Evolutionary conservation across 176 grass and related monocot genomes (phyloP).

Genomic region (Oryza brachyantha): DNA sequence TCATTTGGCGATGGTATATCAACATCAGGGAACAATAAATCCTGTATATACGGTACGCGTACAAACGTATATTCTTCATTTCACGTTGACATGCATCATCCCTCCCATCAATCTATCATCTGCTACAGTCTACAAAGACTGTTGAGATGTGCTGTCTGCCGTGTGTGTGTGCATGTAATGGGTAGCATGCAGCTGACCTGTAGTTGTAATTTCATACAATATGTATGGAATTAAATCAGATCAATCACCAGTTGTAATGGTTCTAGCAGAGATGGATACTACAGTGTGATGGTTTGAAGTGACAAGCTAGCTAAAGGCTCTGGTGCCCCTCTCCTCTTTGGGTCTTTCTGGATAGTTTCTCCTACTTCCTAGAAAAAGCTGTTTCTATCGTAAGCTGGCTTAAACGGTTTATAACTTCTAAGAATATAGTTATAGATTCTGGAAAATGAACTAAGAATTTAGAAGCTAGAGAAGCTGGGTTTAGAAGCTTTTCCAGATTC

Average conservation of each 20-base stretch:
- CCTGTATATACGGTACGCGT: neutral
- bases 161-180: neutral
- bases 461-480: too few relatives aligned
- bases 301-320: too few relatives aligned
- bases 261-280: too few relatives aligned
- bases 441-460: too few relatives aligned
- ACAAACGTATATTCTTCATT: slow-evolving; percentile 2
- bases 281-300: too few relatives aligned
- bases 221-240: slow-evolving; percentile 43
- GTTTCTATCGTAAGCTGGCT: too few relatives aligned
- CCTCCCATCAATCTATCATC: neutral
- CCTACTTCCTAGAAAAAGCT: too few relatives aligned
- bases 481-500: too few relatives aligned
- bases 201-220: slow-evolving; percentile 40
- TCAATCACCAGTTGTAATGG: slow-evolving; percentile 9
- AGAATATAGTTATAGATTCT: too few relatives aligned
- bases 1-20: slow-evolving; percentile 8
- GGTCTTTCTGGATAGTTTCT: too few relatives aligned
- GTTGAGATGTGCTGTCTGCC: slow-evolving; percentile 11
- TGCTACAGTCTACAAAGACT: neutral
- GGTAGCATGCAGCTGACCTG: slow-evolving; percentile 1
- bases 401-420: too few relatives aligned
- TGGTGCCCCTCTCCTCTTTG: too few relatives aligned
- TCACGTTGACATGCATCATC: neutral
- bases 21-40: slow-evolving; percentile 35